Percentiles rank a stretch among this genome's conserved stretches.
Evolutionary conservation across 73 alveolate species (phyloP).

Genomic region (Tetrahymena thermophila): DNA sequence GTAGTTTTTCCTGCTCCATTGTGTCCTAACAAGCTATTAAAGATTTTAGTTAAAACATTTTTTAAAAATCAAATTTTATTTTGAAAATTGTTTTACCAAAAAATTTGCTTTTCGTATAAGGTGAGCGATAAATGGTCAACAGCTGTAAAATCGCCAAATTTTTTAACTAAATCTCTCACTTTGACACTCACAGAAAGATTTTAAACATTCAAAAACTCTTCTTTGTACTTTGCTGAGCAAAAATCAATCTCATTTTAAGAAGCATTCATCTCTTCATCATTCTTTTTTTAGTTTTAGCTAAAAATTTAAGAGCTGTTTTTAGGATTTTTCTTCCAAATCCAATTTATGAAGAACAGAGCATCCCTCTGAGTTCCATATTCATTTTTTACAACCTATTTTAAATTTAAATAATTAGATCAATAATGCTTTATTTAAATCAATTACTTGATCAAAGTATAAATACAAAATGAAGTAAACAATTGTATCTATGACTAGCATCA

Average conservation of each 20-base stretch:
- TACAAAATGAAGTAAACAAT: not conserved
- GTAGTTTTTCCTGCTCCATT: slow-evolving; percentile 99
- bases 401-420: not conserved
- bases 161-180: slow-evolving; percentile 3
- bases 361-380: not conserved
- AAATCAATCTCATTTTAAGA: not conserved
- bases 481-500: not conserved
- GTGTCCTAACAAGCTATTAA: slow-evolving; percentile 86
- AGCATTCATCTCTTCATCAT: not conserved
- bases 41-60: slow-evolving; percentile 9
- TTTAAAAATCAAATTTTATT: not conserved
- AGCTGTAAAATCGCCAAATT: slow-evolving; percentile 72
- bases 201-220: not conserved
- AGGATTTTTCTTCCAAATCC: not conserved
- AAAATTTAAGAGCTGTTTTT: not conserved
- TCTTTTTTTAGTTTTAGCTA: not conserved
- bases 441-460: not conserved
- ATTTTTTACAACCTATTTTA: not conserved
- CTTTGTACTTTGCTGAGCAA: not conserved
- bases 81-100: slow-evolving; percentile 43
- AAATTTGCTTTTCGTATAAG: slow-evolving; percentile 1
- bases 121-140: slow-evolving; percentile 63
- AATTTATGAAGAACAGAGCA: not conserved
- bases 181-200: not conserved
- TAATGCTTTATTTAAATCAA: not conserved